phyloP scores from a whole-genome alignment of 495 filamentous ascomycete genomes.

The Daldinia concentrica region DNA sequence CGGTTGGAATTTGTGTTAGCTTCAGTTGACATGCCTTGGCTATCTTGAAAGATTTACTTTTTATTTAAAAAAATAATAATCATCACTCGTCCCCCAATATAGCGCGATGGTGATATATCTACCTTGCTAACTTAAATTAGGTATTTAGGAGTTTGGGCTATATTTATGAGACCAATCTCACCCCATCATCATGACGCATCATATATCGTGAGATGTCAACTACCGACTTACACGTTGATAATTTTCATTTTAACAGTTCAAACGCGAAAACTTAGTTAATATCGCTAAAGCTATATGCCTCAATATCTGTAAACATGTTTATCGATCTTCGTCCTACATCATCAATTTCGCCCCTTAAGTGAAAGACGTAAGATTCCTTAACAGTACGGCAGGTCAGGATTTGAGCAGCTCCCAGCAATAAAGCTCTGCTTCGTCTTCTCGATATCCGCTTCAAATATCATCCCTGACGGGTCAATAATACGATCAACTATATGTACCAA shows the following conservation, averaged over 20 bases:
- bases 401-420: slow-evolving; percentile 44
- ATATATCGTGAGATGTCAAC: not conserved
- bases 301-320: too few species aligned
- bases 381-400: slow-evolving; percentile 40
- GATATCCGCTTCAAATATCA: slow-evolving; percentile 43
- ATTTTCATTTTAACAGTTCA: not conserved
- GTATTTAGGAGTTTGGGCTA: too few species aligned
- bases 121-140: too few species aligned
- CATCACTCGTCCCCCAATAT: not conserved
- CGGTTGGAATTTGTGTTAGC: slow-evolving; percentile 2
- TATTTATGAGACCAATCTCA: too few species aligned
- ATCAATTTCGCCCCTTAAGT: not conserved
- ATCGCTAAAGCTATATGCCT: too few species aligned
- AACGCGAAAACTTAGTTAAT: too few species aligned
- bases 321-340: not conserved
- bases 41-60: not conserved
- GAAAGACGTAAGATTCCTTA: not conserved
- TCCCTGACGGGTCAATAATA: slow-evolving; percentile 38
- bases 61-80: too few species aligned
- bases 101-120: not conserved
- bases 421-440: slow-evolving; percentile 40
- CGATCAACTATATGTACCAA: not conserved
- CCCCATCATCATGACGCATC: not conserved
- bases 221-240: not conserved
- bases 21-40: not conserved